These are phyloP conservation scores for Auriscalpium orientale DNA, from an alignment of 768 basidiomycete species.

Conservation along the genomic window DNA sequence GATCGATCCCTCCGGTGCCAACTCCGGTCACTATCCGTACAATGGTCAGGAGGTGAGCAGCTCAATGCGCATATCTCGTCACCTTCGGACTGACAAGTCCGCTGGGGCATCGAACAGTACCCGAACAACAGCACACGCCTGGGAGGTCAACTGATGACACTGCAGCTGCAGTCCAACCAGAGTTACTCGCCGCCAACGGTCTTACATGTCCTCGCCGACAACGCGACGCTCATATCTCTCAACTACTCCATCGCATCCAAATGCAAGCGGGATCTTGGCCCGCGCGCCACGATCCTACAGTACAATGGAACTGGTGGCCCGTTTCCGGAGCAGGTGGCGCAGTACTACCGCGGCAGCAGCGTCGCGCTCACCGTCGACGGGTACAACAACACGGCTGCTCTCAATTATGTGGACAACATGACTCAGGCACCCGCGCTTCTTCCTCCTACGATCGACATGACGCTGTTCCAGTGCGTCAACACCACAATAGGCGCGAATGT, in stretches of 20 bases:
- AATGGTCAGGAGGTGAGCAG: too few species aligned
- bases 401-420: slow-evolving; percentile 26
- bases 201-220: slow-evolving; percentile 29
- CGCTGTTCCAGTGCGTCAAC: slow-evolving; percentile 52
- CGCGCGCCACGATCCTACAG: slow-evolving; percentile 3
- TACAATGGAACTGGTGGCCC: slow-evolving; percentile 9
- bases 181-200: slow-evolving; percentile 16
- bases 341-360: slow-evolving; percentile 22
- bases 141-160: slow-evolving; percentile 23
- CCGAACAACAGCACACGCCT: slow-evolving; percentile 26
- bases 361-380: slow-evolving; percentile 19
- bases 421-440: slow-evolving; percentile 36
- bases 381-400: slow-evolving; percentile 21
- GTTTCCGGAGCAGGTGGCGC: slow-evolving; percentile 17
- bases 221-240: slow-evolving; percentile 25
- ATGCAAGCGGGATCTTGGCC: slow-evolving; percentile 18
- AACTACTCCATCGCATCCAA: slow-evolving; percentile 21
- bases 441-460: slow-evolving; percentile 40
- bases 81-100: not conserved
- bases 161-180: slow-evolving; percentile 20
- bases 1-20: not conserved
- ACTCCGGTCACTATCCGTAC: too few species aligned
- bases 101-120: slow-evolving; percentile 20
- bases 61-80: too few species aligned
- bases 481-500: slow-evolving; percentile 52